A percentile compares a stretch with the other conserved stretches of the same genome.
Evolutionary conservation across 768 basidiomycete species (phyloP).

Genomic region (Tricholoma saponaceum): DNA sequence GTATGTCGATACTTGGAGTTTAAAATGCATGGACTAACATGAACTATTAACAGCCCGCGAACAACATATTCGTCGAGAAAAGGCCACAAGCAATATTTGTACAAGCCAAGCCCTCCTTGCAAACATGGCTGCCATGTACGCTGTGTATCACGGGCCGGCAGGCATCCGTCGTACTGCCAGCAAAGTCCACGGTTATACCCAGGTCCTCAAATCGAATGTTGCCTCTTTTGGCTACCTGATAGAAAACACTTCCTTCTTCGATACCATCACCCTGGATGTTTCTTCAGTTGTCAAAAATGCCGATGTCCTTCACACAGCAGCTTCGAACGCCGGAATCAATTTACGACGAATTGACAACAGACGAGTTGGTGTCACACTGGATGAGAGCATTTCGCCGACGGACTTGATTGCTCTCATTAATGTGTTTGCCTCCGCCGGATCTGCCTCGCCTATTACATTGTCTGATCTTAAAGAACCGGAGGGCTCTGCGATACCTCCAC

Average conservation of each 20-base stretch:
- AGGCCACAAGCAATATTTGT: slow-evolving; percentile 98
- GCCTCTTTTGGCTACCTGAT: slow-evolving; percentile 72
- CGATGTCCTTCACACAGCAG: slow-evolving; percentile 62
- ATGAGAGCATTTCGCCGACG: slow-evolving; percentile 79
- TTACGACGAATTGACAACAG: slow-evolving; percentile 72
- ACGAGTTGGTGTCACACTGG: slow-evolving; percentile 84
- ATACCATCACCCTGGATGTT: slow-evolving; percentile 81
- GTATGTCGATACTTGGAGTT: slow-evolving; percentile 43
- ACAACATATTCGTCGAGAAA: slow-evolving; percentile 96
- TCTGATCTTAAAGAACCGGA: slow-evolving; percentile 43
- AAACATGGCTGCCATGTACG: slow-evolving; percentile 99
- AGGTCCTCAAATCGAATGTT: slow-evolving; percentile 64
- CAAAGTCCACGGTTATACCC: slow-evolving; percentile 88
- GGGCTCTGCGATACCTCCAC: slow-evolving; percentile 46
- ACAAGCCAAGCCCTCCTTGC: slow-evolving; percentile 97
- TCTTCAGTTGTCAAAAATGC: slow-evolving; percentile 53
- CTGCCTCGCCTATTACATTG: slow-evolving; percentile 41
- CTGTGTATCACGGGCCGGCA: slow-evolving; percentile 90
- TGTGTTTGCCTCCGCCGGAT: slow-evolving; percentile 70
- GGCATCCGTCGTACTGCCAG: slow-evolving; percentile 82
- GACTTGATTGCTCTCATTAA: slow-evolving; percentile 78
- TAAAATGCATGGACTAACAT: neutral
- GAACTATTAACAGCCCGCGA: slow-evolving; percentile 64
- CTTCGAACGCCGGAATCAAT: slow-evolving; percentile 70
- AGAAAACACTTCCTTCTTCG: slow-evolving; percentile 79